Evolutionary conservation across 805 yeast species (phyloP), one percentile per base, ranked within the genome.

Genomic region (Metschnikowia reukaufii): DNA sequence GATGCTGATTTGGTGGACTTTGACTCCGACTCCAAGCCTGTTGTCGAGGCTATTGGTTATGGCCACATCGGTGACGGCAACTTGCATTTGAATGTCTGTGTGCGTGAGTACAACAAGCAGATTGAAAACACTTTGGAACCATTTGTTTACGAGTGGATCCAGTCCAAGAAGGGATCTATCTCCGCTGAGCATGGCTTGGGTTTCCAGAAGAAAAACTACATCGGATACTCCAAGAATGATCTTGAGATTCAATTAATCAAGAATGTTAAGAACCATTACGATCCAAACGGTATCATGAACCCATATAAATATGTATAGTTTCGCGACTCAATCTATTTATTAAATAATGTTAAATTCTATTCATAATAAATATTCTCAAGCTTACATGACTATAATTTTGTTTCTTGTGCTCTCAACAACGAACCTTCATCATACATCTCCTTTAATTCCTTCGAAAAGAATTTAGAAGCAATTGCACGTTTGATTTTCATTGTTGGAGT

Each of bases 51-150:
- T 9, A 83, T 92, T 55, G 99, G 99, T 0, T 94, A 92, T 61
- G 99, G 99, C n/a, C 99, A 94, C 62, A 79, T 94, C 59, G 99
- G 99, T 47, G 99, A 94, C 64, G 98, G 99, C 44, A 94, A 94
- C 68, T 73, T 94, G 60, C 99, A 94, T 66, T 79, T 94, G 62
- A 94, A 94, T 63, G 95, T 94, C 42, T 85, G 95, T 36, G 96
- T 90, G 15, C 81, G 97, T 66, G 78, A 82, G 59, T 94, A 94
- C 68, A 76, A 76, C 52, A 84, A 87, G 64, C 79, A 76, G 21
- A 87, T 94, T 45, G 98, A 94, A 68, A 70, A 78, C 45, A 80
- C 78, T 1, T 76, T 94, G 51, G 99, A 94, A 67, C 99, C 99
- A 38, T 94, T 86, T 68, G 94, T 94, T 25, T 94, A 90, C 64